phyloP scores from a whole-genome alignment of 139 green algal species.

The Picochlorum sp. region DNA sequence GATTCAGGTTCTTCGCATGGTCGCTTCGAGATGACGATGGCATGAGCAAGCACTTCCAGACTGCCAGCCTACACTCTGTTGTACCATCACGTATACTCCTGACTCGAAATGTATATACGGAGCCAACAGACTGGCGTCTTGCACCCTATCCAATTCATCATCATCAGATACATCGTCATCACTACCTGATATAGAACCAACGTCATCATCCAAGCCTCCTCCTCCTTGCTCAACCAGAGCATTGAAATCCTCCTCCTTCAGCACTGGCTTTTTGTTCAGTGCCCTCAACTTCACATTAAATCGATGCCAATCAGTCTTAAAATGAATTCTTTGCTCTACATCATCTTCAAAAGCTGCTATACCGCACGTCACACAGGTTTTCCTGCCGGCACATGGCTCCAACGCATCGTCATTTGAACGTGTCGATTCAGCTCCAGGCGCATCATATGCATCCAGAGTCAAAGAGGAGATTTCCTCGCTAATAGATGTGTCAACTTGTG shows the following conservation, averaged over 20 bases:
- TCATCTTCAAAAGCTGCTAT: slow-evolving; percentile 48
- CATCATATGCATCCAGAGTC: no score
- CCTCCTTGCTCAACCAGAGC: slow-evolving; percentile 11
- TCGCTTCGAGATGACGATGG: slow-evolving; percentile 3
- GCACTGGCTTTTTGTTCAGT: slow-evolving; percentile 25
- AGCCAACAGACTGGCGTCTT: not conserved
- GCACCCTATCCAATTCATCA: not conserved
- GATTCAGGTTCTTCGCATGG: no score
- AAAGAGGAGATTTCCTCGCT: no score
- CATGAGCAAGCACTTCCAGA: slow-evolving; percentile 59
- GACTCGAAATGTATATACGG: slow-evolving; percentile 6
- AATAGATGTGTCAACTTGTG: no score
- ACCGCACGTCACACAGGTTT: slow-evolving; percentile 56
- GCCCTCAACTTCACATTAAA: slow-evolving; percentile 68
- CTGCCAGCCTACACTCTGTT: slow-evolving; percentile 35
- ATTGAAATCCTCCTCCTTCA: slow-evolving; percentile 1
- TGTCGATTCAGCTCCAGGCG: no score
- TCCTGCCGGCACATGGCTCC: not conserved
- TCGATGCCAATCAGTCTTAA: slow-evolving; percentile 84
- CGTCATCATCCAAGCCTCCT: slow-evolving; percentile 32
- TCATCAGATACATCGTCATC: slow-evolving; percentile 8
- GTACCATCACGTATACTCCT: slow-evolving; percentile 9
- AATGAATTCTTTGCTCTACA: slow-evolving; percentile 71
- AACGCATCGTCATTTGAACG: no score
- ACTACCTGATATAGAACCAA: slow-evolving; percentile 29